phyloP scores from a whole-genome alignment of 2,329 filamentous ascomycete species.

The Aaosphaeria arxii region DNA sequence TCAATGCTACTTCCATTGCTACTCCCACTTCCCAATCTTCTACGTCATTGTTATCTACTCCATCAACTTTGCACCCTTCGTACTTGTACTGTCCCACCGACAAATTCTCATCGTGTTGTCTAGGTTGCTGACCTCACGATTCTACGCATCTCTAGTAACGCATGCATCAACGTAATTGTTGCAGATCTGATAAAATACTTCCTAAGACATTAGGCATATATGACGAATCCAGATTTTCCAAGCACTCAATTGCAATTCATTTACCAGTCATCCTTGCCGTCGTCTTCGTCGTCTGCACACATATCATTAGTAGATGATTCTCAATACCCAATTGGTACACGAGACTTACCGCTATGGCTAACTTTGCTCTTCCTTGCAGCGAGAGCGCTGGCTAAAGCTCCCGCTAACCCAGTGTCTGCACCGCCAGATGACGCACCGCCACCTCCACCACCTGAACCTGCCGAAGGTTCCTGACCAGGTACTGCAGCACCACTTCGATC shows the following conservation, averaged over 20 bases:
- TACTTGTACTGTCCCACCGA: not conserved
- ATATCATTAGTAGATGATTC: slow-evolving; percentile 14
- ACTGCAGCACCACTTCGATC: slow-evolving; percentile 68
- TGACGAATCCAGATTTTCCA: too few relatives aligned
- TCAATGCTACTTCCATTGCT: too few relatives aligned
- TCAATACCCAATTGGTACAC: too few relatives aligned
- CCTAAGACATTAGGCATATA: too few relatives aligned
- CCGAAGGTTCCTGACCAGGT: slow-evolving; percentile 42
- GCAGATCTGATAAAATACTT: too few relatives aligned
- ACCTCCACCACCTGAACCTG: slow-evolving; percentile 49
- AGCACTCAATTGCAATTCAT: slow-evolving; percentile 5
- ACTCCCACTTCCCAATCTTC: too few relatives aligned
- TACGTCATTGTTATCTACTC: too few relatives aligned
- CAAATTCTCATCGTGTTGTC: not conserved
- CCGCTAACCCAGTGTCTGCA: slow-evolving; percentile 41
- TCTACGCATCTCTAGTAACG: too few relatives aligned
- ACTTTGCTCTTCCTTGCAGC: slow-evolving; percentile 90
- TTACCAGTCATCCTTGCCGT: slow-evolving; percentile 69
- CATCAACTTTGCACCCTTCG: too few relatives aligned
- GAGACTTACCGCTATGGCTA: slow-evolving; percentile 76
- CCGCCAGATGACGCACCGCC: slow-evolving; percentile 27
- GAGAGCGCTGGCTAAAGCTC: slow-evolving; percentile 72
- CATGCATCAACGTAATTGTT: too few relatives aligned
- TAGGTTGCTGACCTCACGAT: too few relatives aligned
- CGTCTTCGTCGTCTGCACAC: slow-evolving; percentile 67